Evolutionary conservation across 164 flowering plant species (phyloP).

Genomic region (Cinnamomum micranthum): DNA sequence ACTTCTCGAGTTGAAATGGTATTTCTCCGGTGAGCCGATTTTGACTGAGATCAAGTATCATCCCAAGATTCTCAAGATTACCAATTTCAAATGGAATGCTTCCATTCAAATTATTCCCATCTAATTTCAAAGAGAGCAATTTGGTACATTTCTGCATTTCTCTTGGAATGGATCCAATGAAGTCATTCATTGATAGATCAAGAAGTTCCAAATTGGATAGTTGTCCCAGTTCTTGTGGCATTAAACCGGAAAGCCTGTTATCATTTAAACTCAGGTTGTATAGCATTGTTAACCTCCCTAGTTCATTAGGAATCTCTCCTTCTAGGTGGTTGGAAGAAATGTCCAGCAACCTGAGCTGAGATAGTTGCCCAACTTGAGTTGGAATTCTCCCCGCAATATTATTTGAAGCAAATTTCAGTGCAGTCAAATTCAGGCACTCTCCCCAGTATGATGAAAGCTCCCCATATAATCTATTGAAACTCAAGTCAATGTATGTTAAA

Average conservation of each 20-base stretch:
- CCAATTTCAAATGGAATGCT: slow-evolving; percentile 2
- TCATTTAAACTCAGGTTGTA: not conserved
- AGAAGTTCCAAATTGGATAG: not conserved
- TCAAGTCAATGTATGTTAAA: not conserved
- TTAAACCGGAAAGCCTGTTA: not conserved
- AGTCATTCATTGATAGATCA: not conserved
- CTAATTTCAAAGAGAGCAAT: not conserved
- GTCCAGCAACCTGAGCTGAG: not conserved
- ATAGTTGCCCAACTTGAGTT: not conserved
- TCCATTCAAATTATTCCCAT: not conserved
- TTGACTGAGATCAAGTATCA: not conserved
- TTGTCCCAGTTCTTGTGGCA: not conserved
- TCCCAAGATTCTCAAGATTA: not conserved
- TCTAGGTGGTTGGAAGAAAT: not conserved
- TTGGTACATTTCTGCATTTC: not conserved
- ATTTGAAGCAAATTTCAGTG: not conserved
- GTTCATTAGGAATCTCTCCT: not conserved
- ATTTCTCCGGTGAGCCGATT: slow-evolving; percentile 1
- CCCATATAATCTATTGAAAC: not conserved
- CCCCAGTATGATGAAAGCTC: not conserved
- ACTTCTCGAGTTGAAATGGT: not conserved
- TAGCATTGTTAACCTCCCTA: not conserved
- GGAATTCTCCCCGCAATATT: not conserved
- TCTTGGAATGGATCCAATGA: not conserved
- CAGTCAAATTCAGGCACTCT: not conserved